Evolutionary conservation across 345 rosid species (phyloP).

Genomic region (Raphanus sativus): DNA sequence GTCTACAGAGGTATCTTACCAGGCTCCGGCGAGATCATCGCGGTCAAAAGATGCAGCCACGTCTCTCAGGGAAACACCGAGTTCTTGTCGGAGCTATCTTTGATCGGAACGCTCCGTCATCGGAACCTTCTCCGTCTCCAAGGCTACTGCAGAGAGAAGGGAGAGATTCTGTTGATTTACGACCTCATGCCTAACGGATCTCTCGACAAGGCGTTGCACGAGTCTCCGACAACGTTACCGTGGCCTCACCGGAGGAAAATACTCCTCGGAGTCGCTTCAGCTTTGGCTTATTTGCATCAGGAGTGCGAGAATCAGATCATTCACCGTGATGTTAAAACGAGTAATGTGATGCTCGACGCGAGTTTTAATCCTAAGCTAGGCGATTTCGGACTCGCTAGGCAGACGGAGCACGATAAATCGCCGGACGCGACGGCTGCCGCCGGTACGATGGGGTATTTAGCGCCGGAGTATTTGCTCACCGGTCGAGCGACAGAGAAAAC

Average conservation of each 20-base stretch:
- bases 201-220: slow-evolving; percentile 88
- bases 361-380: slow-evolving; percentile 84
- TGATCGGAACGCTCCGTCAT: slow-evolving; percentile 87
- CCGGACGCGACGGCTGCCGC: slow-evolving; percentile 96
- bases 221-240: slow-evolving; percentile 65
- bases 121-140: slow-evolving; percentile 87
- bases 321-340: slow-evolving; percentile 87
- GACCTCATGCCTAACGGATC: slow-evolving; percentile 97
- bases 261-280: slow-evolving; percentile 84
- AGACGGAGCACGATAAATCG: slow-evolving; percentile 83
- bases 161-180: slow-evolving; percentile 81
- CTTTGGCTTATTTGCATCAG: slow-evolving; percentile 90
- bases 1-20: slow-evolving; percentile 81
- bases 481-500: slow-evolving; percentile 92
- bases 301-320: slow-evolving; percentile 97
- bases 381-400: slow-evolving; percentile 90
- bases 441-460: slow-evolving; percentile 97
- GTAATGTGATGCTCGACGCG: slow-evolving; percentile 91
- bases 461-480: slow-evolving; percentile 88
- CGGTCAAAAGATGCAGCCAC: slow-evolving; percentile 91
- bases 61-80: slow-evolving; percentile 82
- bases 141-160: slow-evolving; percentile 95
- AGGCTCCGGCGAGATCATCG: slow-evolving; percentile 72
- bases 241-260: slow-evolving; percentile 78
- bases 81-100: slow-evolving; percentile 75